These are phyloP conservation scores for Trichoderma sp. DNA, from an alignment of 2,329 filamentous ascomycete species.

Conservation along the genomic window DNA sequence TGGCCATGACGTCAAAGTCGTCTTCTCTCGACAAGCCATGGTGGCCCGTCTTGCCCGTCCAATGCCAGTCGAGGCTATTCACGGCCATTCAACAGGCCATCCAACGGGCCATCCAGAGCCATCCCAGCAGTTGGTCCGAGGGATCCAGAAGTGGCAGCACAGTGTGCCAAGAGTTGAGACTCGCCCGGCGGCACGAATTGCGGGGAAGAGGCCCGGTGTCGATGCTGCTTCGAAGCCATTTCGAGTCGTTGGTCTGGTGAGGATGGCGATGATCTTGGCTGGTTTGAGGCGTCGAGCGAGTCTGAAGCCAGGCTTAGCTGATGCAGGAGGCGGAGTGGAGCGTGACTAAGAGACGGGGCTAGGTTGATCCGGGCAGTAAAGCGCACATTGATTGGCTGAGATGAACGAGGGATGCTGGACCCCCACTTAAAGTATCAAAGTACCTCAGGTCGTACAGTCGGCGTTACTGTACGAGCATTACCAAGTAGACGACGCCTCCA, in stretches of 20 bases:
- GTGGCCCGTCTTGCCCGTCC: no score
- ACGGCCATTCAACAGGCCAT: no score
- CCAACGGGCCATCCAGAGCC: no score
- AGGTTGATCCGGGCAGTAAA: conserved; percentile 20
- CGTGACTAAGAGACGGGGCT: neutral
- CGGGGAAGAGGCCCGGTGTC: conserved; percentile 1
- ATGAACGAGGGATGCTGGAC: no score
- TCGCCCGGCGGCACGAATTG: neutral
- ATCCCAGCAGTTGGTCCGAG: conserved; percentile 7
- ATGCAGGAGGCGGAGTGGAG: conserved; percentile 18
- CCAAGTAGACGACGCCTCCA: neutral
- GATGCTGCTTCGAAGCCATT: conserved; percentile 14
- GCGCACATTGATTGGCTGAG: neutral
- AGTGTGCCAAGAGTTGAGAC: conserved; percentile 9
- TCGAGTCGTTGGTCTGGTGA: neutral
- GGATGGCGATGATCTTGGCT: conserved; percentile 8
- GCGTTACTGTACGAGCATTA: neutral
- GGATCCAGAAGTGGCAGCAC: neutral
- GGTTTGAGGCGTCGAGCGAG: neutral
- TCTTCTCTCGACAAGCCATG: neutral
- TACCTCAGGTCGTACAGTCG: neutral
- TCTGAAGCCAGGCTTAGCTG: conserved; percentile 13
- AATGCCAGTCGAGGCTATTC: no score
- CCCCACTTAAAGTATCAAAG: neutral
- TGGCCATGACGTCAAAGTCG: conserved; percentile 19